Base-by-base conservation (phyloP, 306 rosid species). In the Begonia masoniana region DNA sequence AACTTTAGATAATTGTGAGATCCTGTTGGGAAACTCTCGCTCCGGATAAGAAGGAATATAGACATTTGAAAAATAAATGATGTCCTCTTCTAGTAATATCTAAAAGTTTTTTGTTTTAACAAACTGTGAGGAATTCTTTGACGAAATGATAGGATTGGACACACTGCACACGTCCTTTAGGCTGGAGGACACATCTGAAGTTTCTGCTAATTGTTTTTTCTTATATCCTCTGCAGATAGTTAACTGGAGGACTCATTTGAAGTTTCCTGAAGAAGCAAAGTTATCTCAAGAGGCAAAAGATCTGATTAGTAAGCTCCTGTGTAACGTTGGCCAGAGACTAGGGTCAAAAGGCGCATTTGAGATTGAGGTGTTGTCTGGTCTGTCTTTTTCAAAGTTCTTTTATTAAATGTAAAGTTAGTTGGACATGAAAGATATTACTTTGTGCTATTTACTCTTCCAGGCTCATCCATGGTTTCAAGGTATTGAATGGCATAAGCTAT, bases 231-330 rank as follows among this genome's bases (percentile, higher is more conserved):
- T 54, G 39, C 81, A 92, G 99, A 92, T 92, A 55, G 99, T 92
- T 54, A 92, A 86, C 55, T 92, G 96, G 96, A 86, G 73, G 81
- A 77, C 95, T 57, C 92, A 83, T 75, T 76, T 92, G 84, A 86
- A 83, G 70, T 92, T 92, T 69, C 99, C 99, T n/a, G 95, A 75
- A 65, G 99, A 86, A 65, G 99, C 81, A 68, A 72, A 63, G 69
- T 75, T 92, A 26, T 86, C 99, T 61, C 81, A 68, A 4, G 81
- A 79, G 66, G 95, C 95, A 60, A 92, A 86, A 72, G 84, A 79
- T 77, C 84, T 92, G 62, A 81, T 86, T 16, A 68, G 81, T 53
- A 92, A 68, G 69, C 95, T 86, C 56, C 62, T 92, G 78, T 92
- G 99, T 59, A 83, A 77, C 74, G 95, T 92, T 64, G 72, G 57